A percentile compares a stretch with the other conserved stretches of the same genome.
These are phyloP conservation scores for Kewa caespitosa DNA, from an alignment of 179 eudicot species.

Conservation along the genomic window DNA sequence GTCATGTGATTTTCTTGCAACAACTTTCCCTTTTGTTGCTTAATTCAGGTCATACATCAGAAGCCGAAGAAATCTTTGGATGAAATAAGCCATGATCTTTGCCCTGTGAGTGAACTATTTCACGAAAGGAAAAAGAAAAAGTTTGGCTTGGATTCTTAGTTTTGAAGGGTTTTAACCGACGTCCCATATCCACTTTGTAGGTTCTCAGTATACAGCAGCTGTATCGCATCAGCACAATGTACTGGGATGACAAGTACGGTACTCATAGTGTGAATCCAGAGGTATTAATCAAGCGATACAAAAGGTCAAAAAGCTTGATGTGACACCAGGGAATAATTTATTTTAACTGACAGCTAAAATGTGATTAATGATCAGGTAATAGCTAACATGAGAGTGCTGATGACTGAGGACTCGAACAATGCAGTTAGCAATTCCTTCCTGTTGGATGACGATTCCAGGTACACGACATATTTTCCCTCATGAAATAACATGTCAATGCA, in stretches of 20 bases:
- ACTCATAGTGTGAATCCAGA: constrained; percentile 86
- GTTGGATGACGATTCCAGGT: constrained; percentile 92
- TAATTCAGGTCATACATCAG: constrained; percentile 74
- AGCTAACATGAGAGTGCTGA: constrained; percentile 79
- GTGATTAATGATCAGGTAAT: constrained; percentile 54
- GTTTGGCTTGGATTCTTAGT: background rate
- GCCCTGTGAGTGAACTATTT: constrained; percentile 74
- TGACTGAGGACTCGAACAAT: constrained; percentile 77
- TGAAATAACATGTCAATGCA: background rate
- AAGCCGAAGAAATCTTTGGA: constrained; percentile 87
- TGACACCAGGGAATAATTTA: too few species aligned
- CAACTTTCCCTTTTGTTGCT: background rate
- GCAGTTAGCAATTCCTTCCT: constrained; percentile 81
- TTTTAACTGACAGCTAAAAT: too few species aligned
- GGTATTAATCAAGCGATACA: too few species aligned
- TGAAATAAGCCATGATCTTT: constrained; percentile 75
- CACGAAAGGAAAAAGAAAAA: too few species aligned
- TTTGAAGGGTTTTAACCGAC: constrained; percentile 18
- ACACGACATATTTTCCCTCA: background rate
- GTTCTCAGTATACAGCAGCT: constrained; percentile 91
- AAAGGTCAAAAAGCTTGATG: too few species aligned
- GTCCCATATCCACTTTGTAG: constrained; percentile 32
- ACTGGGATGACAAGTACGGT: constrained; percentile 98
- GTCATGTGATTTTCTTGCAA: background rate
- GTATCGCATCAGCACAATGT: constrained; percentile 94